Base-by-base conservation (phyloP, 495 filamentous ascomycete genomes). In the Pseudomonodictys pantanalensis region DNA sequence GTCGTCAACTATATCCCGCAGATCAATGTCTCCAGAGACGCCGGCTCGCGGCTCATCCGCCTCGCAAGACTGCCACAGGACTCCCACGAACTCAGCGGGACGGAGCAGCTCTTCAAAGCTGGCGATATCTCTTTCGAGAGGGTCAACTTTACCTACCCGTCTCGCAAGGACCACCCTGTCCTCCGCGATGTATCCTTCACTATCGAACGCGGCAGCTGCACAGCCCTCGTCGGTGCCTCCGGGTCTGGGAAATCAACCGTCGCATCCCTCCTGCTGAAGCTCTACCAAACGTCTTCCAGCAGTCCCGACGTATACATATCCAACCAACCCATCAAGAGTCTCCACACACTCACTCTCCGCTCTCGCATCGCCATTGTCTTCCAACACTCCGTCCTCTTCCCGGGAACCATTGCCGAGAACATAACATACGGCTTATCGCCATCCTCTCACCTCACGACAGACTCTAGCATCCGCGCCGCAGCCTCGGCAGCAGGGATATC, bases 201-300 rank as follows among this genome's bases (percentile, higher is more conserved):
- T 1, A 80, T 96, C 55, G 57, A 76, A 6, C 62, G 76, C 0
- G 82, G 83, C 18, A 83, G 78, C 0, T 86, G 79, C 57, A 88
- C 83, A 2, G 90, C 89, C 3, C 81, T 96, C 29, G 90, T 93
- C 15, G 91, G 91, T 11, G 71, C 81, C 3, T 96, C 91, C 0
- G 95, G 95, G 0, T 88, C 83, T 23, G 92, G 93, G 0, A 98
- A 98, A 75, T 91, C 86, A 12, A 97, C 95, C 0, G 81, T 97
- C 39, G 82, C 85, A 0, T 84, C 85, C 0, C 73, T 98, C 0
- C 78, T 97, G 0, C 72, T 93, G 0, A 78, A 82, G 1, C 78
- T 91, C 17, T 89, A 89, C 64, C 65, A 72, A 20, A 72, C 75
- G 3, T 43, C 33, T 30, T 18, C 56, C 3, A 17, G 61, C 67